Evolutionary conservation across 805 yeast species (phyloP), one percentile per base, ranked within the genome.

Genomic region (Cyberlindnera xylosilytica): DNA sequence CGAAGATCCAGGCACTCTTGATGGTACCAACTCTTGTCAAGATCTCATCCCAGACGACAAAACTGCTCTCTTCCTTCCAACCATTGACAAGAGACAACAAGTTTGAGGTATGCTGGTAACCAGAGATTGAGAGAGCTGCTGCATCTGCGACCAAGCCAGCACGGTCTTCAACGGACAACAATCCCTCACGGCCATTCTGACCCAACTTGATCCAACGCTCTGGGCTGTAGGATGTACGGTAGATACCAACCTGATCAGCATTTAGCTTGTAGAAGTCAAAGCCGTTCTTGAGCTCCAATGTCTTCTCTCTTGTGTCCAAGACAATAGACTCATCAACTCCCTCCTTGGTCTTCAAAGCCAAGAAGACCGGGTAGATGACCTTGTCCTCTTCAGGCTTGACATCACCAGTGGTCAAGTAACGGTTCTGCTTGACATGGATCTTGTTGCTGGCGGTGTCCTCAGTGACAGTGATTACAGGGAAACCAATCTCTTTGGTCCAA

Each of bases 91-190:
- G 74, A 47, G 70, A 66, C 52, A 83, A 73, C 57, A 83, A 72
- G 53, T 73, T 79, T 4, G 78, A 68, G 26, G 89, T 77, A 20
- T 81, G 68, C 42, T 82, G 76, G 53, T 75, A 74, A 23, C 93
- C 93, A 16, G 91, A 79, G 20, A 80, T 66, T 5, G 91, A 78
- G 51, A 84, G 70, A 8, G 87, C 76, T 39, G 75, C 78, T 16
- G 86, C 86, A 65, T 86, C 95, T n/a, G 90, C 84, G 36, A 85
- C 83, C 52, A 83, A 72, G 33, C 90, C 91, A 42, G 83, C 79
- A 63, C 87, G 78, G 63, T 86, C 95, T 60, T 82, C 86, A 39
- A 81, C 83, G 10, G 87, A 72, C 53, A 86, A 72, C 53, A 73
- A 65, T 31, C 79, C 79, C 10, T 70, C 70, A 31, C 72, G 73